These are phyloP conservation scores for Anethum foeniculum DNA, from an alignment of 140 eudicot genomes.

Conservation along the genomic window DNA sequence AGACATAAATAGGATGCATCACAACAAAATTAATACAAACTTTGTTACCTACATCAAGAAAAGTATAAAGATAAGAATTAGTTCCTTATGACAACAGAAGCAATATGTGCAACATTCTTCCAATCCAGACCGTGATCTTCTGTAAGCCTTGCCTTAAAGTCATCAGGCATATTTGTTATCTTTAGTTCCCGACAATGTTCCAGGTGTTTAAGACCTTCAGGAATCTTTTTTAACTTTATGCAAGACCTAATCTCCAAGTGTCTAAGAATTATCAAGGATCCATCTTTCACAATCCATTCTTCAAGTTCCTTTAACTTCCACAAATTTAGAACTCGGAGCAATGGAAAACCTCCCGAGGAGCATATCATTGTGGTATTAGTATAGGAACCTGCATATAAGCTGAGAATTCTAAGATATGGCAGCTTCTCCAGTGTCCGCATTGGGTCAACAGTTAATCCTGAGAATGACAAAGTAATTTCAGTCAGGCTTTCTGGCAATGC, in stretches of 20 bases:
- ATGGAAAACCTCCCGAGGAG: constrained; percentile 11
- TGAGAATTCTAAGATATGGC: constrained; percentile 8
- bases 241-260: constrained; percentile 8
- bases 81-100: background rate
- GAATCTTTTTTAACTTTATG: constrained; percentile 1
- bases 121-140: constrained; percentile 3
- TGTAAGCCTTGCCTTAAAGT: constrained; percentile 5
- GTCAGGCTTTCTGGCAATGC: constrained; percentile 11
- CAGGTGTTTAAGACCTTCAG: constrained; percentile 2
- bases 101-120: background rate
- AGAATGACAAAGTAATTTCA: background rate
- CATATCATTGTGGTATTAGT: background rate
- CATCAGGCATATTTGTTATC: constrained; percentile 5
- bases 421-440: constrained; percentile 6
- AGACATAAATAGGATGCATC: no score
- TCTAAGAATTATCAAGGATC: constrained; percentile 8
- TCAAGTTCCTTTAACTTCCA: constrained; percentile 11
- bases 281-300: constrained; percentile 12
- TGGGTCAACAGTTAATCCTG: background rate
- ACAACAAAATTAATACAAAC: no score
- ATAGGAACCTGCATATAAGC: constrained; percentile 1
- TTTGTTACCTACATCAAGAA: no score
- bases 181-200: background rate
- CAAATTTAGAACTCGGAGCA: constrained; percentile 8
- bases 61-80: no score